Base-by-base conservation (phyloP, 768 basidiomycete species). In the Hygrophorus pudorinus region DNA sequence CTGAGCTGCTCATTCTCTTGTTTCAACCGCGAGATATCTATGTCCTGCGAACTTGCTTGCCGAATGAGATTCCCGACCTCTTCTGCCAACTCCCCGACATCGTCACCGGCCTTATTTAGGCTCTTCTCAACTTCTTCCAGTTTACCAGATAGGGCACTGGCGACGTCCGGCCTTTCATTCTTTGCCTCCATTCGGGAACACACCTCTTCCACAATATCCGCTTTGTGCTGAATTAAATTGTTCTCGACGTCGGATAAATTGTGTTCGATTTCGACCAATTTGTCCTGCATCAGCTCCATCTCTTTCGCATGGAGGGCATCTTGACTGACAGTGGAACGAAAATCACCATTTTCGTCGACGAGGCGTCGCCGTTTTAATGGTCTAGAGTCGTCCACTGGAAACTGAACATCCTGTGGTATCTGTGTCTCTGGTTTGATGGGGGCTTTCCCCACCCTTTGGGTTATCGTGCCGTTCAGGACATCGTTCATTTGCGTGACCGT, bases 301-400 rank as follows among this genome's bases (percentile, higher is more conserved):
- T 56, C 53, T 1, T 47, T 47, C 1, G 33, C 34, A 14, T 41
- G 44, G 11, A 48, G 46, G 11, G 40, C 34, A 12, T 53, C 47
- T 8, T 38, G 11, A 11, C 37, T 4, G n/a, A 5, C 4, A 2
- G 37, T 5, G 4, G 37, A 13, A 4, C 4, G 5, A 11, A 17
- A 4, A n/a, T n/a, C 4, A 4, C 18, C 37, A 6, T 20, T 14
- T 10, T 38, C 13, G 37, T 11, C 11, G 53, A 53, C 11, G 24
- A 54, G n/a, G 33, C 62, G 62, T 6, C 62, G 59, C 8, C 61
- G 58, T 39, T 64, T 63, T 29, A 54, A 45, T 5, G 59, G 60
- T 10, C 58, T 50, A 4, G 41, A 45, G 29, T 57, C 56, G 21
- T 38, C 44, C 51, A 20, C 47, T 16, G 8, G 47, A 34, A 14